Conservation (phyloP, 257 asterid species). For the Misopates orontium region DNA sequence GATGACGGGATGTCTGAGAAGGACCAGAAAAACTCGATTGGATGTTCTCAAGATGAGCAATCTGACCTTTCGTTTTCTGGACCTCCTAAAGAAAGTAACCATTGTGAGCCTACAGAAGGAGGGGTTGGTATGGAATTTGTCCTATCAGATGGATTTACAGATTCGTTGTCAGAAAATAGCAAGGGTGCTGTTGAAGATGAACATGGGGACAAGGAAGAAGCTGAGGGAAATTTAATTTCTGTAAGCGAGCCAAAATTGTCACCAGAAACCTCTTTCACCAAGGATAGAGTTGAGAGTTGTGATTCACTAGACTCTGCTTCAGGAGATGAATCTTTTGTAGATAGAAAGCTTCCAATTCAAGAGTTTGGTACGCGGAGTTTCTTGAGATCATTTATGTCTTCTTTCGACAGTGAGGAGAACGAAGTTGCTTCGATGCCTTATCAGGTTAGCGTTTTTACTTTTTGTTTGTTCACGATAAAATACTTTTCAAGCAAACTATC, state of each 20-base stretch:
- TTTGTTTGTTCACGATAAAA: too few species aligned
- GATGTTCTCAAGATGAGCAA: slow-evolving; percentile 36
- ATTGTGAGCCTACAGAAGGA: slow-evolving; percentile 25
- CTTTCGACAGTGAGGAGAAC: slow-evolving; percentile 28
- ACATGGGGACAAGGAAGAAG: background rate
- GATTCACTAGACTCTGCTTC: slow-evolving; percentile 29
- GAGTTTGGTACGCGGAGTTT: slow-evolving; percentile 34
- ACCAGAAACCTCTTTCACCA: slow-evolving; percentile 20
- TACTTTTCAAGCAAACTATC: too few species aligned
- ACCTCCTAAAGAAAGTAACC: slow-evolving; percentile 28
- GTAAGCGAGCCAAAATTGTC: slow-evolving; percentile 26
- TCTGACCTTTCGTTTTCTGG: slow-evolving; percentile 25
- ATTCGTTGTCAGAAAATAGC: slow-evolving; percentile 24
- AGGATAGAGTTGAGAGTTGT: slow-evolving; percentile 25
- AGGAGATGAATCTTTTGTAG: slow-evolving; percentile 37
- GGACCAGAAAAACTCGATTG: slow-evolving; percentile 35
- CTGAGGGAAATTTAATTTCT: slow-evolving; percentile 22
- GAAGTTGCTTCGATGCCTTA: slow-evolving; percentile 9
- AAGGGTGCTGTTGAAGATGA: slow-evolving; percentile 28
- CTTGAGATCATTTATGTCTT: slow-evolving; percentile 27
- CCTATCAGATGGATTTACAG: slow-evolving; percentile 28
- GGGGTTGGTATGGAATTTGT: slow-evolving; percentile 28
- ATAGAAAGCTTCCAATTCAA: slow-evolving; percentile 30
- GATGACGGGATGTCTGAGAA: slow-evolving; percentile 63
- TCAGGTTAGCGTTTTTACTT: slow-evolving; percentile 40